phyloP scores from a whole-genome alignment of 1,284 basidiomycete species.

The Dichomitus squalens region DNA sequence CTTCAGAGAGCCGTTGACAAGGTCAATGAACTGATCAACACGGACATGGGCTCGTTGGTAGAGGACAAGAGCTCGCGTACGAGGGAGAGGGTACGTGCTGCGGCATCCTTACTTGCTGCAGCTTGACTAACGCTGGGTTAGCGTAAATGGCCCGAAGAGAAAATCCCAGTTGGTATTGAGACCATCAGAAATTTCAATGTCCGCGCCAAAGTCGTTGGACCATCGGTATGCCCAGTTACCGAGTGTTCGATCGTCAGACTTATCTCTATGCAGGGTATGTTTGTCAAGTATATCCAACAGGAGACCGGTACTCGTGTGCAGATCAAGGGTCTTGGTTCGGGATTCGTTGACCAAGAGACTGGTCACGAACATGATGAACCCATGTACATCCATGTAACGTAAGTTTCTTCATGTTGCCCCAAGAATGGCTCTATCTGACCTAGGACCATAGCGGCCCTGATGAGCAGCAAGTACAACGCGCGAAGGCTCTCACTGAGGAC shows the following conservation, averaged over 20 bases:
- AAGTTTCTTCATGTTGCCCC: constrained; percentile 29
- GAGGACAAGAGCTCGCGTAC: constrained; percentile 78
- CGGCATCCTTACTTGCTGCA: background rate
- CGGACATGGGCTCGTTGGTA: constrained; percentile 88
- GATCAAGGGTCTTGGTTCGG: constrained; percentile 95
- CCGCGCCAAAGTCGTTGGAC: constrained; percentile 96
- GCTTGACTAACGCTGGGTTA: constrained; percentile 32
- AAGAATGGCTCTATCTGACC: constrained; percentile 1
- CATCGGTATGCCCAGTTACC: constrained; percentile 56
- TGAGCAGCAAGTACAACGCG: constrained; percentile 83
- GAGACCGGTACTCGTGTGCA: constrained; percentile 98
- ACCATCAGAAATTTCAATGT: constrained; percentile 96
- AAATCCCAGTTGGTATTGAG: constrained; percentile 86
- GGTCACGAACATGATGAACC: constrained; percentile 90
- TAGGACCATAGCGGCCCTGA: constrained; percentile 74
- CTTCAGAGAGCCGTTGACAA: constrained; percentile 83
- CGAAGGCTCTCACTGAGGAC: constrained; percentile 89
- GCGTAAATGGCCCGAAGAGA: constrained; percentile 97
- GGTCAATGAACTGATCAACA: constrained; percentile 83
- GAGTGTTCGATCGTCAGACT: background rate
- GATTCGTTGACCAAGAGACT: constrained; percentile 94
- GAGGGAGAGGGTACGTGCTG: constrained; percentile 53
- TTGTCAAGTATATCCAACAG: constrained; percentile 98
- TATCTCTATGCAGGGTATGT: constrained; percentile 71
- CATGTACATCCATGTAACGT: constrained; percentile 96